Evolutionary conservation across 805 yeast species (phyloP), one percentile per base, ranked within the genome.

Genomic region (Sporopachydermia quercuum): DNA sequence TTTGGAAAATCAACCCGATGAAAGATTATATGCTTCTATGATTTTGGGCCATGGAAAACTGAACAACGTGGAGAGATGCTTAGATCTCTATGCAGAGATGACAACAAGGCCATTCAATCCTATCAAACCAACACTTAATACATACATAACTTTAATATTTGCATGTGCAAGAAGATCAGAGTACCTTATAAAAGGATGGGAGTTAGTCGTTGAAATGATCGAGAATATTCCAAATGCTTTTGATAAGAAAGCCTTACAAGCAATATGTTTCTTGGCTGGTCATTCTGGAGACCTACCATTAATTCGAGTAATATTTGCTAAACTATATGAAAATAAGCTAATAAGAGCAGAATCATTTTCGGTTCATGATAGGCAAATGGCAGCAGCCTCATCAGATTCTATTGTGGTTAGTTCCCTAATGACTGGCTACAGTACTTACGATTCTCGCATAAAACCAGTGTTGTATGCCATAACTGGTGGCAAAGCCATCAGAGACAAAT

Each of bases 81-180:
- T 87, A 23, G 89, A 82, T 50, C 62, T 87, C 8, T 80, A 73
- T 50, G 70, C 73, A 19, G 96, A 86, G 51, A 70, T 87, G 79
- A 44, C 49, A 17, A 46, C 46, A 8, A 45, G 58, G 14, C 56
- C 58, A 3, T 49, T 53, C 2, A 43, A 45, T 16, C 62, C 66
- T 2, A 38, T 68, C 2, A 45, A 46, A 19, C 69, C 77, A 4
- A 61, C 65, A 17, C 57, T 58, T 0, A 64, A 57, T 18, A 66
- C 75, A 0, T 62, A 71, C 47, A 67, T 71, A 30, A 70, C 74
- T 0, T 56, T 85, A 19, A 82, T 87, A 0, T 66, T 70, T 45
- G 84, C 86, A 0, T 83, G 93, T 52, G 59, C 79, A 2, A 62
- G 71, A 8, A 62, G 76, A 30, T 55, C 58, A 2, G 60, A 63